Base-by-base conservation (phyloP, 1,139 yeast genomes). In the Nakaseomyces nivariensis region DNA sequence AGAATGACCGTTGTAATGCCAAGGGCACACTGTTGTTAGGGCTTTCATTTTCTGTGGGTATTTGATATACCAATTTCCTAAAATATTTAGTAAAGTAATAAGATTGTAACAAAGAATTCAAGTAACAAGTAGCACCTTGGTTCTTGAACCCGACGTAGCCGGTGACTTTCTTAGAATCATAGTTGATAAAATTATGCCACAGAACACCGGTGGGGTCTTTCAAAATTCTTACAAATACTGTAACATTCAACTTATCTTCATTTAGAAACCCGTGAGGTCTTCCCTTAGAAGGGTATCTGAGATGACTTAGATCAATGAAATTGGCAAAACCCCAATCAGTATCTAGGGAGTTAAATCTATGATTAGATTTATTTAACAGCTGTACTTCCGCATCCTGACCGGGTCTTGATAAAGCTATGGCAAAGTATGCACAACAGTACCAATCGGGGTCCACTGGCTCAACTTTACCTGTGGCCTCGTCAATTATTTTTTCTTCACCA, bases 61-160 rank as follows among this genome's bases (percentile, higher is more conserved):
- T 90, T 59, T 82, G 82, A 65, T 88, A 90, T 2, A 92, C 98
- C 54, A 89, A 77, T 61, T 82, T 80, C 56, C 97, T 77, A 69
- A 92, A 92, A 37, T 74, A 72, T 56, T 81, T 82, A 1, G 98
- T 92, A 61, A 89, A 87, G 65, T 76, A 92, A 60, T 94, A 85
- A 25, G 96, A 86, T 66, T 92, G 98, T 51, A 92, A 70, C 52
- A 92, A 73, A 1, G 97, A 90, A 66, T 92, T 92, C 63, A 92
- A 77, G 66, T 92, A 92, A 66, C 99, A 92, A 0, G 99, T 92
- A 4, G 98, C 99, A 53, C 98, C 98, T 69, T 92, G 99, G 64
- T 92, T 92, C 58, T 81, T 85, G 57, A 92, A 78, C 1, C 99
- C 99, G 7, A 90, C 96, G 64, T 75, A 89, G 0, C 97, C 97